Percentiles rank a stretch among this genome's conserved stretches.
Evolutionary conservation across 2,329 filamentous ascomycete genomes (phyloP).

Genomic region (Penicillium sp.): DNA sequence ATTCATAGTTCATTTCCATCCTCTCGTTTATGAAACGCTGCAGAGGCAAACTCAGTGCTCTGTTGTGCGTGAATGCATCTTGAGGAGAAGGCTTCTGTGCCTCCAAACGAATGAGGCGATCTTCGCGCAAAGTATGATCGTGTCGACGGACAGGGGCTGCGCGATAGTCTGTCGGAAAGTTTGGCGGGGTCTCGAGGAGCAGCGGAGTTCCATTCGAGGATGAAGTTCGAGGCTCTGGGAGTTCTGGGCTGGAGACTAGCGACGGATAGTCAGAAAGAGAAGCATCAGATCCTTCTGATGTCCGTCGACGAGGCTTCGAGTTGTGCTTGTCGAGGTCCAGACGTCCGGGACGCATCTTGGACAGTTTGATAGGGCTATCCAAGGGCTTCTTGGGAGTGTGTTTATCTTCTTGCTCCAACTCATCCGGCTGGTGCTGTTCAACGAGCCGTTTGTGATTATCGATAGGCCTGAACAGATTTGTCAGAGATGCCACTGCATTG

Average conservation of each 20-base stretch:
- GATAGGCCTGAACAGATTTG: slow-evolving; percentile 11
- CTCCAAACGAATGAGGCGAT: slow-evolving; percentile 36
- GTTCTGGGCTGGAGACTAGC: slow-evolving; percentile 37
- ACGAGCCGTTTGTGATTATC: neutral
- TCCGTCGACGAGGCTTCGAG: slow-evolving; percentile 28
- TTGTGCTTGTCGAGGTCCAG: slow-evolving; percentile 27
- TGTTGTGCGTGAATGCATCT: slow-evolving; percentile 33
- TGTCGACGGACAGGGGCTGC: slow-evolving; percentile 26
- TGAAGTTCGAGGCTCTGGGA: slow-evolving; percentile 30
- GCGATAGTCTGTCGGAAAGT: slow-evolving; percentile 26
- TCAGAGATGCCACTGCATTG: slow-evolving; percentile 6
- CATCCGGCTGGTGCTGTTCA: neutral
- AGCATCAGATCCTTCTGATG: slow-evolving; percentile 36
- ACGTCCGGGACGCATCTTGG: slow-evolving; percentile 29
- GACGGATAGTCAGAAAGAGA: slow-evolving; percentile 40
- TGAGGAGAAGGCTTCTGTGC: slow-evolving; percentile 29
- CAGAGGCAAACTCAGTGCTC: slow-evolving; percentile 43
- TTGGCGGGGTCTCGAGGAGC: slow-evolving; percentile 31
- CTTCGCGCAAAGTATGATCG: slow-evolving; percentile 38
- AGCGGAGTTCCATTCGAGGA: slow-evolving; percentile 35
- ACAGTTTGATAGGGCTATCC: slow-evolving; percentile 41
- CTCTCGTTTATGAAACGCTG: slow-evolving; percentile 48
- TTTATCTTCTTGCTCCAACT: slow-evolving; percentile 12
- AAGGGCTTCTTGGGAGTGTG: slow-evolving; percentile 30
- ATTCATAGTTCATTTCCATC: slow-evolving; percentile 33